These are phyloP conservation scores for Starmerella riodocensis DNA, from an alignment of 805 yeast genomes.

Conservation along the genomic window DNA sequence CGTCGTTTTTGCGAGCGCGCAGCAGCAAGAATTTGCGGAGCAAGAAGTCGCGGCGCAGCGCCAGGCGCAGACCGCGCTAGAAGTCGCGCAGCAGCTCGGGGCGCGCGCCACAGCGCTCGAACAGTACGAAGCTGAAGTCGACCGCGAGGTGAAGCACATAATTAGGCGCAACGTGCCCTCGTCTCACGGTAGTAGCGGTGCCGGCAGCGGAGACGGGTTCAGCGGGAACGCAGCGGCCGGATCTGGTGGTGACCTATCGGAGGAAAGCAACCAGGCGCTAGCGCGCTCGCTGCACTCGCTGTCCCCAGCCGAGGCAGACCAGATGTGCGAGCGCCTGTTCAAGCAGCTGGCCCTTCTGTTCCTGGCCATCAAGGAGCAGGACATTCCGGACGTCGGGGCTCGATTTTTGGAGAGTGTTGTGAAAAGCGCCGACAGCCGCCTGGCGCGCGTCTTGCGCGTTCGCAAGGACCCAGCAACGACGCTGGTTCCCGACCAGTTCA, in stretches of 20 bases:
- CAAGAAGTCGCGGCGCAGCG: neutral
- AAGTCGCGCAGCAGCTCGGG: slow-evolving; percentile 13
- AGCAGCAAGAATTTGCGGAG: neutral
- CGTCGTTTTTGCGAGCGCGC: neutral
- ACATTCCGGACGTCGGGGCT: slow-evolving; percentile 48
- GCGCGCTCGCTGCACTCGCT: slow-evolving; percentile 45
- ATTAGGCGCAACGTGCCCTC: slow-evolving; percentile 47
- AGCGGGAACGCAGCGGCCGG: slow-evolving; percentile 1
- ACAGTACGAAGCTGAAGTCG: slow-evolving; percentile 53
- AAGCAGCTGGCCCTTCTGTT: slow-evolving; percentile 1
- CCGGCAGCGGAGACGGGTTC: too few species aligned
- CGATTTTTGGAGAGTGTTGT: slow-evolving; percentile 46
- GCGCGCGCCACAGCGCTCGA: slow-evolving; percentile 48
- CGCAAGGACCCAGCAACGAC: slow-evolving; percentile 58
- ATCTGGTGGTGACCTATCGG: too few species aligned
- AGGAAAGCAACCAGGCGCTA: slow-evolving; percentile 12
- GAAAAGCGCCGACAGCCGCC: slow-evolving; percentile 53
- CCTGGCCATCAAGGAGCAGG: slow-evolving; percentile 32
- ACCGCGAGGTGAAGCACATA: slow-evolving; percentile 57
- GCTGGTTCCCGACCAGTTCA: slow-evolving; percentile 45
- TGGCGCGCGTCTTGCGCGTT: slow-evolving; percentile 65
- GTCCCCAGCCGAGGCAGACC: slow-evolving; percentile 63
- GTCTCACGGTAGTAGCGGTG: neutral
- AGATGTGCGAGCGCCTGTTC: slow-evolving; percentile 37
- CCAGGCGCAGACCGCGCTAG: neutral